phyloP scores from a whole-genome alignment of 139 green algal species.

The Chlamydomonas urium region DNA sequence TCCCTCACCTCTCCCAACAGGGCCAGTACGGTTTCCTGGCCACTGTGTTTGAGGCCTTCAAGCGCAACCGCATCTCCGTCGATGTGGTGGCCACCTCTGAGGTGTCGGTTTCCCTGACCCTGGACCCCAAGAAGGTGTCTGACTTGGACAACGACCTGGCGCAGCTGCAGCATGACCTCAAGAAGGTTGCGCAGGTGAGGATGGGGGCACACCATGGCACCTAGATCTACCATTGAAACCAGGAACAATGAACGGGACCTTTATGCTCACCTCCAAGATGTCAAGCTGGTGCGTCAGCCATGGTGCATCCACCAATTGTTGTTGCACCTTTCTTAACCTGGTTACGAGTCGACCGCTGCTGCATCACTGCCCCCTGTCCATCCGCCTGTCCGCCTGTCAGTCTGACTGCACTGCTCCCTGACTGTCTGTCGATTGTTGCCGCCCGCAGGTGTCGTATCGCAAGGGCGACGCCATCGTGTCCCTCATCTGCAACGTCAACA shows the following conservation, averaged over 20 bases:
- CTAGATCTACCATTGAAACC: too few relatives aligned
- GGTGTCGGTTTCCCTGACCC: slow-evolving; percentile 89
- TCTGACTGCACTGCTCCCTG: background rate
- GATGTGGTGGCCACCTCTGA: slow-evolving; percentile 96
- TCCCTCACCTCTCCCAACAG: too few relatives aligned
- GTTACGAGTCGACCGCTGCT: too few relatives aligned
- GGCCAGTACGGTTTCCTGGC: slow-evolving; percentile 76
- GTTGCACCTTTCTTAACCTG: too few relatives aligned
- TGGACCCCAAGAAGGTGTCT: slow-evolving; percentile 81
- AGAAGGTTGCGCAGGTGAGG: slow-evolving; percentile 48
- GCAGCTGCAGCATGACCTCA: slow-evolving; percentile 62
- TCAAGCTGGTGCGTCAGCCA: too few relatives aligned
- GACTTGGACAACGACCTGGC: slow-evolving; percentile 71
- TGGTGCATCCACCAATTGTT: too few relatives aligned
- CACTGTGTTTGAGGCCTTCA: slow-evolving; percentile 86
- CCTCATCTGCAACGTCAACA: slow-evolving; percentile 92
- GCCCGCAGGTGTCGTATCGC: slow-evolving; percentile 48
- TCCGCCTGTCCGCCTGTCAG: slow-evolving; percentile 21
- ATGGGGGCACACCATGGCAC: too few relatives aligned
- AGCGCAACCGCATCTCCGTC: slow-evolving; percentile 74
- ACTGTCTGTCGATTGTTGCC: too few relatives aligned
- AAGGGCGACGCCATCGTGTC: slow-evolving; percentile 79
- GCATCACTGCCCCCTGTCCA: too few relatives aligned
- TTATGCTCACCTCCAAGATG: too few relatives aligned
- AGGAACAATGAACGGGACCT: too few relatives aligned